phyloP scores from a whole-genome alignment of 2,329 filamentous ascomycete species.

The Aspergillus persii region DNA sequence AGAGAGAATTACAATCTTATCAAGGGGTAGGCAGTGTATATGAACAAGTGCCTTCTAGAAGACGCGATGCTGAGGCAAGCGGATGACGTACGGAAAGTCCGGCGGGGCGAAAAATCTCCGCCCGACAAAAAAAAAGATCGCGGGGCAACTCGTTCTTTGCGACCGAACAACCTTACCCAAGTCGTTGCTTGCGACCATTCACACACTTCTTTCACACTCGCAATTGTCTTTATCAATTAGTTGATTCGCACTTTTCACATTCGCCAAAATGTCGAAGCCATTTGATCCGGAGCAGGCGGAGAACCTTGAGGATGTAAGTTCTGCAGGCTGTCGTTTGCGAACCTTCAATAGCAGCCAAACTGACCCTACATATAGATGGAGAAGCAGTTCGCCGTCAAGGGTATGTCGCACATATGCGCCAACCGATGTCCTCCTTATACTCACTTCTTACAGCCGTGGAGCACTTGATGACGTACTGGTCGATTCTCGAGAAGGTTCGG shows the following conservation, averaged over 20 bases:
- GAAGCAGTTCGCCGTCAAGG: slow-evolving; percentile 98
- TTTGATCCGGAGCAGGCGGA: slow-evolving; percentile 63
- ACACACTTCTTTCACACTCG: background rate
- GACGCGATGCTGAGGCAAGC: background rate
- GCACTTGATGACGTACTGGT: slow-evolving; percentile 97
- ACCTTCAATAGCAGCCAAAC: slow-evolving; percentile 3
- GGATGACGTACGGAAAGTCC: slow-evolving; percentile 17
- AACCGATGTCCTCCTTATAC: background rate
- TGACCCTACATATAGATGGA: slow-evolving; percentile 68
- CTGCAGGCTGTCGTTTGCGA: background rate
- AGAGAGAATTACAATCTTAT: background rate
- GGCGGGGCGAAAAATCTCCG: slow-evolving; percentile 23
- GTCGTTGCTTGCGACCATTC: background rate
- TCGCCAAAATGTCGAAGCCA: slow-evolving; percentile 36
- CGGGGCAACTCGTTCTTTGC: slow-evolving; percentile 24
- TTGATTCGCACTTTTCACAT: background rate
- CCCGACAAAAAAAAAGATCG: slow-evolving; percentile 32
- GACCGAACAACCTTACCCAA: background rate
- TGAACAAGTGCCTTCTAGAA: background rate
- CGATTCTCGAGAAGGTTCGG: slow-evolving; percentile 84
- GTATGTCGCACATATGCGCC: slow-evolving; percentile 42
- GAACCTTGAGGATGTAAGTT: slow-evolving; percentile 66
- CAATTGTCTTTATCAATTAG: background rate
- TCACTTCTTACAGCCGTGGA: slow-evolving; percentile 64
- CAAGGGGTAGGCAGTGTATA: background rate